These are phyloP conservation scores for Thelephora terrestris DNA, from an alignment of 1,284 basidiomycete species.

Conservation along the genomic window DNA sequence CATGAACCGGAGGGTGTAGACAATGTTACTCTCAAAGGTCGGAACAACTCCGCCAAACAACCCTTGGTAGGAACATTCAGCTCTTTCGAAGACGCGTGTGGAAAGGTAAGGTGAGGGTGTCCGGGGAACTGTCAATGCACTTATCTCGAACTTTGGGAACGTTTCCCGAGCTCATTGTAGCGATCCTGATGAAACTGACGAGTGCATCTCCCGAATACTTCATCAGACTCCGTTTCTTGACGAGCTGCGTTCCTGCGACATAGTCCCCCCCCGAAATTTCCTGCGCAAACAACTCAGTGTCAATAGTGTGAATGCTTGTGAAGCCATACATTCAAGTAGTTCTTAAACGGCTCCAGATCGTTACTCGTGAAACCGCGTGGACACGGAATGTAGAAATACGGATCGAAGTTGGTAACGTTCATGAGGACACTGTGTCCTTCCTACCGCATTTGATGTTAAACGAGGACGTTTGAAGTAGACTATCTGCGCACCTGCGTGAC, in stretches of 20 bases:
- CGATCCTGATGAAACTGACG: conserved; percentile 78
- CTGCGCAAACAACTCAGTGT: conserved; percentile 13
- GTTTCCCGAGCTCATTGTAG: conserved; percentile 57
- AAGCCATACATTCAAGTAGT: conserved; percentile 69
- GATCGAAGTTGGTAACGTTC: conserved; percentile 71
- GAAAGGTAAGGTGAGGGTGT: conserved; percentile 11
- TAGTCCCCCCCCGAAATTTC: conserved; percentile 20
- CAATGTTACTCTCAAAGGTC: conserved; percentile 90
- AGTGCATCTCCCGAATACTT: conserved; percentile 77
- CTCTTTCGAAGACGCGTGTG: conserved; percentile 81
- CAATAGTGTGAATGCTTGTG: neutral
- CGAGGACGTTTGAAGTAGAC: conserved; percentile 1
- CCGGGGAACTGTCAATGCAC: conserved; percentile 26
- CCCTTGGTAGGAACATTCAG: conserved; percentile 65
- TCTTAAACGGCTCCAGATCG: conserved; percentile 56
- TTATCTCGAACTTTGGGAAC: conserved; percentile 87
- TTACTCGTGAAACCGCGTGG: conserved; percentile 71
- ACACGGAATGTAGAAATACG: conserved; percentile 85
- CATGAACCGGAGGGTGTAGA: conserved; percentile 88
- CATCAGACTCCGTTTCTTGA: conserved; percentile 71
- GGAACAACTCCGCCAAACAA: conserved; percentile 43
- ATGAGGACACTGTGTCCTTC: conserved; percentile 82
- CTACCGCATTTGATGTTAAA: conserved; percentile 26
- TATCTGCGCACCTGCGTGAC: conserved; percentile 60
- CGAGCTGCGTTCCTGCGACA: conserved; percentile 51